Evolutionary conservation across 2,329 filamentous ascomycete genomes (phyloP).

Genomic region (Orbilia oligospora): DNA sequence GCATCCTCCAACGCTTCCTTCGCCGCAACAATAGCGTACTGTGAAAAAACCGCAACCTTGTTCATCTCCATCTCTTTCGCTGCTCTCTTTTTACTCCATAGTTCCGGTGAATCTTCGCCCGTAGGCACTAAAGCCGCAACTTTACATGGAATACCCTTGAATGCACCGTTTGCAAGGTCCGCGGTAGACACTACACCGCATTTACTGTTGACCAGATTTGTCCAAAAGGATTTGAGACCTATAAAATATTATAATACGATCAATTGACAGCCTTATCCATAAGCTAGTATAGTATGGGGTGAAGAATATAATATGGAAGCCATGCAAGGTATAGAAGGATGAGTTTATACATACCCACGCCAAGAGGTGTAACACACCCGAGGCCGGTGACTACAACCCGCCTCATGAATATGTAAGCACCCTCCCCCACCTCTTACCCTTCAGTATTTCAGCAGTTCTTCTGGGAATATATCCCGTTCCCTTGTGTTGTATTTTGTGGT

Average conservation of each 20-base stretch:
- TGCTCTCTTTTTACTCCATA: conserved; percentile 63
- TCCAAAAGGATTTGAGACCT: conserved; percentile 84
- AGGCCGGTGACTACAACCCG: conserved; percentile 88
- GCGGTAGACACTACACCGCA: conserved; percentile 84
- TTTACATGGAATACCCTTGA: conserved; percentile 81
- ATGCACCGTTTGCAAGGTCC: conserved; percentile 71
- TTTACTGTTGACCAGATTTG: conserved; percentile 81
- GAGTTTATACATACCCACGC: conserved; percentile 74
- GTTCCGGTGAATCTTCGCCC: conserved; percentile 65
- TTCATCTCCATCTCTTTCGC: conserved; percentile 72
- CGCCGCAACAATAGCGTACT: conserved; percentile 89
- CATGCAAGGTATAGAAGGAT: background rate
- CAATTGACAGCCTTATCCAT: too few relatives aligned
- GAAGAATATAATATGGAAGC: too few relatives aligned
- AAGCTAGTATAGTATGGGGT: too few relatives aligned
- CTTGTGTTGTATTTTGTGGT: conserved; percentile 52
- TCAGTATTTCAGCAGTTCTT: background rate
- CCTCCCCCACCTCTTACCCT: conserved; percentile 58
- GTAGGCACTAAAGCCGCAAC: conserved; percentile 86
- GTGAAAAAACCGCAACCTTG: conserved; percentile 90
- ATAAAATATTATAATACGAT: conserved; percentile 8
- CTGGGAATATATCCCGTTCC: background rate
- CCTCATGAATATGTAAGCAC: conserved; percentile 69
- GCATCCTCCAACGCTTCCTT: conserved; percentile 89
- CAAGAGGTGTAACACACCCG: conserved; percentile 85